Conservation (phyloP, 2,329 filamentous ascomycete species). For the Aureobasidium melanogenum region DNA sequence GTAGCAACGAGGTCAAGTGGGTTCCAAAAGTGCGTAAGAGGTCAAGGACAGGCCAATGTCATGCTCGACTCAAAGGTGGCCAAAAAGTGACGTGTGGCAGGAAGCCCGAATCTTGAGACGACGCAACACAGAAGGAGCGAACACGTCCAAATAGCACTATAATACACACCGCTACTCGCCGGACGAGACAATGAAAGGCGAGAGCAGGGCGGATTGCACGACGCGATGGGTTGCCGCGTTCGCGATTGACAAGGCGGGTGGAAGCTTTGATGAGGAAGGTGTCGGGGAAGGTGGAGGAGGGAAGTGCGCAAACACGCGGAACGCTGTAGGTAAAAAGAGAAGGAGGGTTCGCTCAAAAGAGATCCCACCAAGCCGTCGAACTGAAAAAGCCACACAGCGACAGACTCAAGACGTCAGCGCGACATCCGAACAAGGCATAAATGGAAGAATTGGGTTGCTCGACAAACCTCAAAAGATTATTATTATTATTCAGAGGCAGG, state of each 20-base stretch:
- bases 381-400: conserved; percentile 4
- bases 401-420: conserved; percentile 11
- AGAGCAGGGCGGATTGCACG: neutral
- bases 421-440: conserved; percentile 7
- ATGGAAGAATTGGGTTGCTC: conserved; percentile 1
- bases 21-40: neutral
- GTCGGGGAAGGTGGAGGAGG: neutral
- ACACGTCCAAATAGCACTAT: neutral
- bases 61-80: neutral
- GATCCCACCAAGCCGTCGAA: neutral
- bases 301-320: conserved; percentile 7
- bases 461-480: conserved; percentile 11
- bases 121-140: conserved; percentile 1
- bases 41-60: neutral
- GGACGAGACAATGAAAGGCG: neutral
- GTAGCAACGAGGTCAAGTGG: neutral
- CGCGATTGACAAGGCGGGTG: conserved; percentile 1
- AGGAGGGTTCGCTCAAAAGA: neutral
- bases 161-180: conserved; percentile 3
- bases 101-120: conserved; percentile 3
- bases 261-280: neutral
- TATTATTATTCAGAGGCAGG: conserved; percentile 8
- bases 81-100: conserved; percentile 2
- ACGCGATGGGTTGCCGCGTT: conserved; percentile 5
- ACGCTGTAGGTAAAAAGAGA: neutral